Conservation (phyloP, 1,139 yeast species). For the Pichia sp. region DNA sequence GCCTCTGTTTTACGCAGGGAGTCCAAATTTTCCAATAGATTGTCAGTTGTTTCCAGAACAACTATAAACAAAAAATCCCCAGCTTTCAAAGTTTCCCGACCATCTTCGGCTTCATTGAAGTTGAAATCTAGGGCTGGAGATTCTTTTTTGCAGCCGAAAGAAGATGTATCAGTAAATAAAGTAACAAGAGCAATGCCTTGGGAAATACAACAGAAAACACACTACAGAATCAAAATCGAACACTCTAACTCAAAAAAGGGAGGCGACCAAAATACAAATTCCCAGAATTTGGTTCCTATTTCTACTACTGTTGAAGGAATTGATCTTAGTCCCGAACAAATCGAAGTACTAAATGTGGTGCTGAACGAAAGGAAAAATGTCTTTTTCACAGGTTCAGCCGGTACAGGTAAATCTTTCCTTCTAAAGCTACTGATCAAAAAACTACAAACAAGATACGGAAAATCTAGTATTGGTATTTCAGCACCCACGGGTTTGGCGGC, state of each 20-base stretch:
- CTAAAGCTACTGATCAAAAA: slow-evolving; percentile 48
- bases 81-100: too few species aligned
- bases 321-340: slow-evolving; percentile 37
- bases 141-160: too few species aligned
- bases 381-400: slow-evolving; percentile 77
- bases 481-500: slow-evolving; percentile 95
- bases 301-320: slow-evolving; percentile 30
- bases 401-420: slow-evolving; percentile 79
- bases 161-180: not conserved
- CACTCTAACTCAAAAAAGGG: too few species aligned
- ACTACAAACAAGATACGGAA: slow-evolving; percentile 34
- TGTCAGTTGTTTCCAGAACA: slow-evolving; percentile 5
- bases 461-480: slow-evolving; percentile 60
- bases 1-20: slow-evolving; percentile 8
- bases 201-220: not conserved
- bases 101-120: too few species aligned
- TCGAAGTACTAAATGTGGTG: slow-evolving; percentile 39
- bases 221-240: too few species aligned
- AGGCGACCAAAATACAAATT: too few species aligned
- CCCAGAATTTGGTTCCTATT: not conserved
- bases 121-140: too few species aligned
- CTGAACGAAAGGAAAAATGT: slow-evolving; percentile 42
- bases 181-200: slow-evolving; percentile 6
- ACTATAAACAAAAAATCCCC: not conserved
- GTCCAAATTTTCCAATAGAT: slow-evolving; percentile 9